Conservation (phyloP, 108 stramenopile genomes). For the Pseudonitzschia multiseries region DNA sequence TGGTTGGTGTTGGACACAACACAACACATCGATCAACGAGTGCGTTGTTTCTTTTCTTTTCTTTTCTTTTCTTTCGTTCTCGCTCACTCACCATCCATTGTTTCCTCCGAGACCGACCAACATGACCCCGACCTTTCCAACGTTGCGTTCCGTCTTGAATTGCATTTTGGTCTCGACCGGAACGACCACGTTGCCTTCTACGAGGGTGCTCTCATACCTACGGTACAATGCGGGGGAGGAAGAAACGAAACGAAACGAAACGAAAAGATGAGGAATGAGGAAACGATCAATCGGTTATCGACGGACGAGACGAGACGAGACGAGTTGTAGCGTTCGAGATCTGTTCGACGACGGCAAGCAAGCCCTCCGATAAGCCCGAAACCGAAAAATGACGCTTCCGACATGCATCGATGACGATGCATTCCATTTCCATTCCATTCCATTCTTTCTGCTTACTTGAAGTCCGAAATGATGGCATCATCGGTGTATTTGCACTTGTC, state of each 20-base stretch:
- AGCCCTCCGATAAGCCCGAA: no score
- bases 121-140: conserved; percentile 96
- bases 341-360: no score
- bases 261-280: no score
- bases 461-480: conserved; percentile 86
- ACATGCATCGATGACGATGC: no score
- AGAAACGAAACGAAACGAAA: no score
- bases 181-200: conserved; percentile 82
- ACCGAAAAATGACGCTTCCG: no score
- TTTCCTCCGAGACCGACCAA: conserved; percentile 96
- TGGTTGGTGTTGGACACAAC: no score
- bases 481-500: conserved; percentile 89
- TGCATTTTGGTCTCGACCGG: conserved; percentile 75
- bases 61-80: no score
- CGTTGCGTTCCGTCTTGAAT: conserved; percentile 88
- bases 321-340: no score
- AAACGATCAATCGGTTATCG: neutral
- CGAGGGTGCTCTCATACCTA: conserved; percentile 88
- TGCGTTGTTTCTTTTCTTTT: no score
- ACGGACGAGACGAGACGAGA: neutral
- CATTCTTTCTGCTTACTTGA: conserved; percentile 55
- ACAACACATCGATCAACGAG: no score
- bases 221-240: neutral
- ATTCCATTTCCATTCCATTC: no score
- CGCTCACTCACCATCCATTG: conserved; percentile 93